A percentile compares a stretch with the other conserved stretches of the same genome.
Evolutionary conservation across 345 rosid genomes (phyloP).

Genomic region (Clarkia xantiana): DNA sequence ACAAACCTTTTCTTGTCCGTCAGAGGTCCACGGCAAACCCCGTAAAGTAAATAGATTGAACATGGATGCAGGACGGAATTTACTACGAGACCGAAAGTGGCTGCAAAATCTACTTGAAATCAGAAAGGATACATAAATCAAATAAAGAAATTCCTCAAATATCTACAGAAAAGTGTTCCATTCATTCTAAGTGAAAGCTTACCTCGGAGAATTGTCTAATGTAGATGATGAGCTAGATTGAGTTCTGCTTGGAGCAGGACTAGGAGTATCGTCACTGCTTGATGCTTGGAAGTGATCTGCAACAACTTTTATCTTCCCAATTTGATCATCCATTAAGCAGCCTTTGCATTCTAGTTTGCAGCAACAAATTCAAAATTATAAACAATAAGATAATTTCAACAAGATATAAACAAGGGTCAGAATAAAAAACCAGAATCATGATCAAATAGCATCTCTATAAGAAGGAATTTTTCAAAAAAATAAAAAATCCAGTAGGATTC

Average conservation of each 20-base stretch:
- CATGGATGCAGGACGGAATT: constrained; percentile 52
- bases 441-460: no score
- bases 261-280: constrained; percentile 18
- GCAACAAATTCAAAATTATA: background rate
- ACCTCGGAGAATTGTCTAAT: constrained; percentile 31
- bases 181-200: constrained; percentile 7
- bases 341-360: background rate
- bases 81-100: constrained; percentile 29
- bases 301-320: constrained; percentile 46
- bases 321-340: constrained; percentile 64
- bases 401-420: background rate
- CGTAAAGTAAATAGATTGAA: constrained; percentile 59
- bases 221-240: constrained; percentile 18
- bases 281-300: constrained; percentile 60
- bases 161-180: background rate
- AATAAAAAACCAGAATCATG: background rate
- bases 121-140: constrained; percentile 21
- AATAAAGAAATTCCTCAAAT: constrained; percentile 3
- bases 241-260: constrained; percentile 26
- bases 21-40: constrained; percentile 63
- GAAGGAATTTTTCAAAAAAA: no score
- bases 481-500: no score
- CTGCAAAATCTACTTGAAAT: constrained; percentile 43
- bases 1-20: constrained; percentile 66
- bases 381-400: background rate